Base-by-base conservation (phyloP, 176 grass and related monocot species). In the Secale cereale region DNA sequence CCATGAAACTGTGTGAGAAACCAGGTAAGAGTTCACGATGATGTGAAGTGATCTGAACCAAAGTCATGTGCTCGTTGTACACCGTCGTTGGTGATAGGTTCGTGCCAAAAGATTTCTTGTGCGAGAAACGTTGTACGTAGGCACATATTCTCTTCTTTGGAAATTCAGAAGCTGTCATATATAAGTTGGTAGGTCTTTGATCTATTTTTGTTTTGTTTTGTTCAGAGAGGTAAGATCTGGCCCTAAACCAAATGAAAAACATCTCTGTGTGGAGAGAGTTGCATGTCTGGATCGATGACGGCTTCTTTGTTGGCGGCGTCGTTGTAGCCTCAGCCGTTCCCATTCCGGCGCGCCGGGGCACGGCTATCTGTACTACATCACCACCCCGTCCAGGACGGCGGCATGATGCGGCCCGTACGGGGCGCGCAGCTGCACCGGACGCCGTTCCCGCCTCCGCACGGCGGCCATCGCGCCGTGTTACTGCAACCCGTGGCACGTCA, bases 361-460 rank as follows among this genome's bases (percentile, higher is more conserved):
- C 37, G 37, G 37, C 37, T 8, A 9, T 39, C 37, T 39, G 9
- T 39, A 39, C 37, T 39, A 39, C 37, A 39, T 39, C 37, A 39
- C 37, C 37, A 39, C 9, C 37, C 37, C 37, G 37, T 39, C 37
- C 9, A 39, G 9, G 37, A 39, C 37, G 37, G 37, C 37, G 37
- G 37, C 37, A 39, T 39, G 37, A 39, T 39, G 37, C 37, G 37
- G 37, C 37, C 37, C 37, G 10, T 39, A 39, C 37, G 37, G 37
- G 37, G 37, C 37, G 37, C 37, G 9, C 37, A 3, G 30, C 77
- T 94, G 41, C 94, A 94, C 88, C 90, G 91, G 78, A 78, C 69
- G 57, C 66, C 65, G 41, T 19, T 17, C 73, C 43, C 30, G 26
- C 19, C 48, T 29, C 74, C 12, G 29, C 66, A 2, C 84, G 41